A percentile compares a stretch with the other conserved stretches of the same genome.
These are phyloP conservation scores for Erodium moschatum DNA, from an alignment of 441 rosid genomes.

Conservation along the genomic window DNA sequence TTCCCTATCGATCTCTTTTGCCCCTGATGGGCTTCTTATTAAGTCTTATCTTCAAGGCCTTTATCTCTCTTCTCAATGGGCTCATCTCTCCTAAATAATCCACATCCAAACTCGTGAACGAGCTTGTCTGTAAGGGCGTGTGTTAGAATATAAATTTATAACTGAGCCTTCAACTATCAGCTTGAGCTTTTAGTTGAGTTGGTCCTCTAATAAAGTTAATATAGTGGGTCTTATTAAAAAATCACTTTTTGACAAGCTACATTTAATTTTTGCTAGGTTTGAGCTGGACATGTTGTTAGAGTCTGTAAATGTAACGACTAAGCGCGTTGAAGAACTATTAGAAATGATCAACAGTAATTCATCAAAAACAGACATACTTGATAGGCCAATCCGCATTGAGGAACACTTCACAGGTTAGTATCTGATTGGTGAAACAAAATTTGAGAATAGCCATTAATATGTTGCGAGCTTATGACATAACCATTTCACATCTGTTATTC, in stretches of 20 bases:
- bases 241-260: conserved; percentile 10
- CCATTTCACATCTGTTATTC: conserved; percentile 19
- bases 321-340: conserved; percentile 80
- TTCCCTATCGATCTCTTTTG: no score
- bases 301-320: conserved; percentile 73
- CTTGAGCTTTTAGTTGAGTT: no score
- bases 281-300: conserved; percentile 97
- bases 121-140: no score
- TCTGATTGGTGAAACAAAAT: conserved; percentile 18
- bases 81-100: no score
- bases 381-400: conserved; percentile 47
- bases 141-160: no score
- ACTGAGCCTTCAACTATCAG: no score
- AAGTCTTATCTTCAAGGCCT: no score
- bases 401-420: conserved; percentile 78
- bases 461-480: conserved; percentile 14
- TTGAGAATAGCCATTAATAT: conserved; percentile 6
- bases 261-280: conserved; percentile 53
- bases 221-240: background rate
- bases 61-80: no score
- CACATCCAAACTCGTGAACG: no score
- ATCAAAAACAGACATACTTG: conserved; percentile 36
- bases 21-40: no score
- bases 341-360: conserved; percentile 61
- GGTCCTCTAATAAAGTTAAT: background rate